Base-by-base conservation (phyloP, 1,284 basidiomycete genomes). In the Leccinum olivaceoglutinosum region DNA sequence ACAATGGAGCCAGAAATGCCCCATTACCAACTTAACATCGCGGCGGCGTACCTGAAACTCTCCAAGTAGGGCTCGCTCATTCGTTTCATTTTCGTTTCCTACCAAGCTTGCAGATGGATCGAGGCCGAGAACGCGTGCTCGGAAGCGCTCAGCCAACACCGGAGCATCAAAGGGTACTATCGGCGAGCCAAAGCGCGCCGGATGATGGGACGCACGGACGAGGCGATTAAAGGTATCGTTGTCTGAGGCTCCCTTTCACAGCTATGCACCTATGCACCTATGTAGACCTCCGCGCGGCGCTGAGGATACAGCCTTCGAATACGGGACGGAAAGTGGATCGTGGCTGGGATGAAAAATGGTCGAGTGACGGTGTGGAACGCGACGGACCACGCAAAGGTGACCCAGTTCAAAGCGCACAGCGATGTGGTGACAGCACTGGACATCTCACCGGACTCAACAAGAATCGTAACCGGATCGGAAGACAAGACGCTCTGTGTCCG, bases 11-110 rank as follows among this genome's bases (percentile, higher is more conserved):
- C 86, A 9, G 87, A 89, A 71, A 75, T 89, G 65, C 86, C 87
- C 3, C 83, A 87, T 70, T 89, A 89, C 68, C 84, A 88, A 68
- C 80, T 89, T 46, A 89, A 89, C 68, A 78, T 89, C 18, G 87
- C 88, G 2, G 87, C 87, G 5, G 87, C 87, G 2, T 80, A 88
- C 72, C 71, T 89, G 46, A 89, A 89, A 69, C 74, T 88, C 58
- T 76, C 77, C 71, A 83, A 86, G 87, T 89, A 73, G 62, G 64
- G 63, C 63, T 46, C 63, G 41, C 38, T 60, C 41, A 10, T 60
- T 66, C 62, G 58, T 44, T 55, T 34, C 16, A 2, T 29, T 46
- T 49, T 61, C 61, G 53, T 51, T 64, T 58, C 21, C 53, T 54
- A 29, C 16, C 51, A 55, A 66, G 16, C 51, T 64, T 70, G 62